These are phyloP conservation scores for Melanomma pulvis-pyrius DNA, from an alignment of 495 filamentous ascomycete species.

Conservation along the genomic window DNA sequence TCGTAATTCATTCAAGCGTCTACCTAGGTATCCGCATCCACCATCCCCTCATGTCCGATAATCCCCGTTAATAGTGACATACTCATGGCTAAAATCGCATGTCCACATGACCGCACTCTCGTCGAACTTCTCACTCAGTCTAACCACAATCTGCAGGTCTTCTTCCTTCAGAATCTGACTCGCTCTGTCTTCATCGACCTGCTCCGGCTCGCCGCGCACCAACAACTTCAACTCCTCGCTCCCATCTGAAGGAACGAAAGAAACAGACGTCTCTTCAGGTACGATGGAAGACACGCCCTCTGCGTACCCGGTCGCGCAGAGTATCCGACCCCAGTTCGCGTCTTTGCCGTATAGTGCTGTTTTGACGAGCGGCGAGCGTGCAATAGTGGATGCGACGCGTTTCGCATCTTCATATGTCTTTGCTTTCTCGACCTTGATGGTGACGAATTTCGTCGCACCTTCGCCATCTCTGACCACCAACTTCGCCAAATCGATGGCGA, in stretches of 20 bases:
- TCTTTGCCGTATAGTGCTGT: constrained; percentile 96
- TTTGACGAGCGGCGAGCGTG: constrained; percentile 93
- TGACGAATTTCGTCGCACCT: constrained; percentile 97
- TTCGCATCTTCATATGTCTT: constrained; percentile 59
- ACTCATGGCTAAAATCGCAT: constrained; percentile 98
- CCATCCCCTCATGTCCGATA: constrained; percentile 69
- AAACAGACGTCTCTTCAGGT: constrained; percentile 85
- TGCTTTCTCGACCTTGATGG: constrained; percentile 78
- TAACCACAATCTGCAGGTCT: constrained; percentile 52
- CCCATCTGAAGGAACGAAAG: constrained; percentile 86
- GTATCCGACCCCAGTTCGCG: constrained; percentile 97
- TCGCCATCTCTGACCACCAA: constrained; percentile 95
- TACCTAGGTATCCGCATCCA: neutral
- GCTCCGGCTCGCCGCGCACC: constrained; percentile 87
- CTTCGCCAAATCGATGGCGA: constrained; percentile 83
- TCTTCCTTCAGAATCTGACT: constrained; percentile 84
- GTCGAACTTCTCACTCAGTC: constrained; percentile 43
- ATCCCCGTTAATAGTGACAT: constrained; percentile 91
- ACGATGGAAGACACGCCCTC: constrained; percentile 66
- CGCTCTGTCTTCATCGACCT: constrained; percentile 86
- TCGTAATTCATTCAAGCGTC: no score
- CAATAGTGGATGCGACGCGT: constrained; percentile 78
- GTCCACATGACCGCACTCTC: constrained; percentile 89
- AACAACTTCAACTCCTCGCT: constrained; percentile 79
- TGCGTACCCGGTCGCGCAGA: constrained; percentile 93